Evolutionary conservation across 495 filamentous ascomycete species (phyloP).

Genomic region (Cryomyces antarcticus): DNA sequence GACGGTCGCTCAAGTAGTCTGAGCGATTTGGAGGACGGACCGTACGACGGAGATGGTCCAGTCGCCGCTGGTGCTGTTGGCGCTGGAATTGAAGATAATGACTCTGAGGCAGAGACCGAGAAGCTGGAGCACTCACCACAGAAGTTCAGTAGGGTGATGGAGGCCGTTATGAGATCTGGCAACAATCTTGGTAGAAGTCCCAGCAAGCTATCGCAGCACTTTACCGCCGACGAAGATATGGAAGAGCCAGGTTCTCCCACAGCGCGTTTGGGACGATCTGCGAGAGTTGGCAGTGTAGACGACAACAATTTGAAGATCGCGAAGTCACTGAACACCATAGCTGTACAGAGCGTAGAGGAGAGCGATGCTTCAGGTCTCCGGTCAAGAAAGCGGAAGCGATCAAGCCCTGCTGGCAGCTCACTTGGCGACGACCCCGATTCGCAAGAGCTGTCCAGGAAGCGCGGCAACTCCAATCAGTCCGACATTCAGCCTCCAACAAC

Average conservation of each 20-base stretch:
- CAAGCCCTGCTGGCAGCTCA: constrained; percentile 26
- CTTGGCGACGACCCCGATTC: constrained; percentile 20
- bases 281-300: too few relatives aligned
- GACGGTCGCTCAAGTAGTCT: constrained; percentile 44
- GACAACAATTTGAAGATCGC: too few relatives aligned
- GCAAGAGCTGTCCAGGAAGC: constrained; percentile 35
- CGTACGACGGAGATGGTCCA: constrained; percentile 30
- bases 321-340: too few relatives aligned
- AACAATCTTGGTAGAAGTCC: constrained; percentile 14
- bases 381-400: constrained; percentile 22
- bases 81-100: constrained; percentile 34
- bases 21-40: constrained; percentile 76
- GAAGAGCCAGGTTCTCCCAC: too few relatives aligned
- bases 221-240: too few relatives aligned
- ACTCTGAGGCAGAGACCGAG: constrained; percentile 97
- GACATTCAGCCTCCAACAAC: too few relatives aligned
- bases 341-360: too few relatives aligned
- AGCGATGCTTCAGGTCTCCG: not conserved
- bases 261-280: too few relatives aligned
- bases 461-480: constrained; percentile 17
- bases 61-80: constrained; percentile 16
- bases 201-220: constrained; percentile 8
- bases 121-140: constrained; percentile 81
- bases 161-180: constrained; percentile 5
- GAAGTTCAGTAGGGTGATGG: constrained; percentile 19